Conservation (phyloP, 257 asterid genomes). For the Echium plantagineum region DNA sequence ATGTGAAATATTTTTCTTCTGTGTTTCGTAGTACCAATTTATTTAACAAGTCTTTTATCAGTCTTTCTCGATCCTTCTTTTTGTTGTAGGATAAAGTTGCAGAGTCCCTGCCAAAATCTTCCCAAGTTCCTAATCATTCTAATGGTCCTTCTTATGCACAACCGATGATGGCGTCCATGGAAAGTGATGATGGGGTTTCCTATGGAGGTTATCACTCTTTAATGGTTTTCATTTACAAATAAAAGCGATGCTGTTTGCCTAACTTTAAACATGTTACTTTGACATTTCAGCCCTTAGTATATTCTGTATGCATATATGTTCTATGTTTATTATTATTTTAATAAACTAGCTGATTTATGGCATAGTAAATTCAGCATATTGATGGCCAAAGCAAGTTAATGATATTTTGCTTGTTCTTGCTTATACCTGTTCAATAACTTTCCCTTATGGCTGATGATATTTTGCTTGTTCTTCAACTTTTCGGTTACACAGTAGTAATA, state of each 20-base stretch:
- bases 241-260: not conserved
- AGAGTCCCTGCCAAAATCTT: slow-evolving; percentile 55
- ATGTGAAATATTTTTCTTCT: not conserved
- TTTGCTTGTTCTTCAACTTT: no score
- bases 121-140: slow-evolving; percentile 49
- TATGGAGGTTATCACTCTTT: slow-evolving; percentile 40
- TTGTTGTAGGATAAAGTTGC: slow-evolving; percentile 57
- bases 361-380: not conserved
- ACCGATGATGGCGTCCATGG: slow-evolving; percentile 43
- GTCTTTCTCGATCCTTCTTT: not conserved
- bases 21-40: no score
- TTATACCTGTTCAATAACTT: not conserved
- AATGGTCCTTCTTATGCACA: slow-evolving; percentile 66
- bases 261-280: not conserved
- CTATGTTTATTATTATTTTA: not conserved
- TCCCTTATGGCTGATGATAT: no score
- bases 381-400: not conserved
- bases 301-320: not conserved
- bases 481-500: no score
- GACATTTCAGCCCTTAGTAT: not conserved
- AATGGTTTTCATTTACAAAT: not conserved
- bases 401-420: not conserved
- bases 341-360: not conserved
- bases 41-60: no score
- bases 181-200: slow-evolving; percentile 78